A percentile compares a stretch with the other conserved stretches of the same genome.
phyloP scores from a whole-genome alignment of 2,329 filamentous ascomycete genomes.

The Curvularia spicifera region DNA sequence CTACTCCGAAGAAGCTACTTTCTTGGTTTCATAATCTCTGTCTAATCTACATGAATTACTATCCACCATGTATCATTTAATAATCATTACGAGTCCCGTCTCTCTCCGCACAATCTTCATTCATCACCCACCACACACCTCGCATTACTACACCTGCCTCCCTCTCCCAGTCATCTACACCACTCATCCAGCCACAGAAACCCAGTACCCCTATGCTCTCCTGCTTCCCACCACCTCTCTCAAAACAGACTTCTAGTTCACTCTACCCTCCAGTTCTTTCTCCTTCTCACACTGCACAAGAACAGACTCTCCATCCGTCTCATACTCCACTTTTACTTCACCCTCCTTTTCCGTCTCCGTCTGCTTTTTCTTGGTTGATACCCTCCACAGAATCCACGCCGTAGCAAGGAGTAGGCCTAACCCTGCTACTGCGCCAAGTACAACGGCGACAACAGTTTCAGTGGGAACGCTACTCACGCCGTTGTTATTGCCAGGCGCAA shows the following conservation, averaged over 20 bases:
- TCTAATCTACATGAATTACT: no score
- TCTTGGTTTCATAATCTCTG: no score
- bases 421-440: conserved; percentile 19
- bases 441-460: conserved; percentile 20
- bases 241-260: no score
- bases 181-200: not conserved
- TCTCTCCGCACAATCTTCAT: no score
- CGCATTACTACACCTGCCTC: not conserved
- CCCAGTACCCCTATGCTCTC: not conserved
- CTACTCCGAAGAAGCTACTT: no score
- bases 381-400: conserved; percentile 20
- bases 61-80: no score
- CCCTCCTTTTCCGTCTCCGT: not conserved
- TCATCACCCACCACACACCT: no score
- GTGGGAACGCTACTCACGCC: not conserved
- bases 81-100: no score
- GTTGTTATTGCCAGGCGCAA: not conserved
- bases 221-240: not conserved
- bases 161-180: not conserved
- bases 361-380: conserved; percentile 2
- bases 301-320: not conserved
- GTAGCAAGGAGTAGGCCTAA: conserved; percentile 20
- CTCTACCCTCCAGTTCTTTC: not conserved
- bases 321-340: not conserved
- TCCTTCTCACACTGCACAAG: not conserved